Evolutionary conservation across 768 basidiomycete genomes (phyloP).

Genomic region (Leccinum disarticulatum): DNA sequence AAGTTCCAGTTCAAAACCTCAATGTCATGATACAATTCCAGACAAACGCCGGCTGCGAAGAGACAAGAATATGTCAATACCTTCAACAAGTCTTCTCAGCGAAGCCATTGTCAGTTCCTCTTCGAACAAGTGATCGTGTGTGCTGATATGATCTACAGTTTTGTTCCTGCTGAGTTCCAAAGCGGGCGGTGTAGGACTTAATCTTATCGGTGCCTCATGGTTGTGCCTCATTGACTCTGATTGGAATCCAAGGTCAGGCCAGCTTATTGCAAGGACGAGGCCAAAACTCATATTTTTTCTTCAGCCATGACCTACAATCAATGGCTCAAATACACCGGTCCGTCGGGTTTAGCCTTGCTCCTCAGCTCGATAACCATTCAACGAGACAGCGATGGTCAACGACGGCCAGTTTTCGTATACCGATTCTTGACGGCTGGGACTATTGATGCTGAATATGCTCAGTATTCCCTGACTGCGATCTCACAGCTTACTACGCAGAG

Average conservation of each 20-base stretch:
- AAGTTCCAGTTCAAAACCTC: not conserved
- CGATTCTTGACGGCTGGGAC: constrained; percentile 83
- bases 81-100: constrained; percentile 81
- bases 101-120: constrained; percentile 57
- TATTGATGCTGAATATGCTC: constrained; percentile 68
- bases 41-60: constrained; percentile 74
- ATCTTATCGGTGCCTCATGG: constrained; percentile 88
- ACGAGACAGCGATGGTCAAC: constrained; percentile 82
- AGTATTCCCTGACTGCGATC: not conserved
- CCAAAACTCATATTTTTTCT: not conserved
- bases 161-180: constrained; percentile 93
- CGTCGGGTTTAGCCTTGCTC: constrained; percentile 8
- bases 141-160: constrained; percentile 46
- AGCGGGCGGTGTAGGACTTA: constrained; percentile 93
- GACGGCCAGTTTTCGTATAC: constrained; percentile 86
- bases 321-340: constrained; percentile 97
- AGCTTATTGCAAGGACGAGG: too few relatives aligned
- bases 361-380: constrained; percentile 8
- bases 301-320: constrained; percentile 87
- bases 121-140: not conserved
- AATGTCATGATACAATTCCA: constrained; percentile 28
- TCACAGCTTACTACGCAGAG: constrained; percentile 43
- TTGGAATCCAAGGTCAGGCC: constrained; percentile 82
- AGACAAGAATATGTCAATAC: constrained; percentile 84
- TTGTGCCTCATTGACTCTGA: constrained; percentile 86